Evolutionary conservation across 805 yeast genomes (phyloP), one percentile per base, ranked within the genome.

Genomic region (Saccharomycopsis guyanensis): DNA sequence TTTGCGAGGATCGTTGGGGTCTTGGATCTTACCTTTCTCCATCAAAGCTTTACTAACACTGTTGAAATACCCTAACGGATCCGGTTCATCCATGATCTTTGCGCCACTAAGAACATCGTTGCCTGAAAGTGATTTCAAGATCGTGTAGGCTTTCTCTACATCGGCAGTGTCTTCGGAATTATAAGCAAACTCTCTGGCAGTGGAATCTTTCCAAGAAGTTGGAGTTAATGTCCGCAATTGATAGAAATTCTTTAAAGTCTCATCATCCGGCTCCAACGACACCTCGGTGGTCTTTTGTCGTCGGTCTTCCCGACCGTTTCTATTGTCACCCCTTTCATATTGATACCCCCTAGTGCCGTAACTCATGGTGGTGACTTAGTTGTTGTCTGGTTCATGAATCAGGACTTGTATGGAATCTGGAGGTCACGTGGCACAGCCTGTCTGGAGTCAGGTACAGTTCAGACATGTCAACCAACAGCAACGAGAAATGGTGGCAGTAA

Each of bases 31-130:
- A 19, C 67, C 68, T 34, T 64, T 63, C 37, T 72, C 67, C 8
- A 60, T 55, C 34, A 76, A 58, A 32, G 66, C 68, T 18, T 69
- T 63, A 39, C 70, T 55, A 6, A 78, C 64, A 2, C 75, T 68
- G 20, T 63, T 65, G n/a, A 70, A 67, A 24, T 71, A 70, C 3
- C 80, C 80, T 49, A 81, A 60, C 1, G 86, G 85, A 54, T 81
- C 87, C 3, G 61, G 56, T 27, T 72, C 73, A 40, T 66, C 70
- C 45, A 55, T 43, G 39, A 57, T 40, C 31, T 55, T 51, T 38
- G 51, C 46, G 6, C 32, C 32, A 49, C 59, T 40, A 48, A 56
- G 54, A 32, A 60, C 45, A 18, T 43, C 56, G n/a, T 38, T 46
- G 3, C 46, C 52, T 23, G 57, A 52, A 3, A 64, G 43, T 45